Evolutionary conservation across 495 filamentous ascomycete species (phyloP).

Genomic region (Penicilliopsis zonata): DNA sequence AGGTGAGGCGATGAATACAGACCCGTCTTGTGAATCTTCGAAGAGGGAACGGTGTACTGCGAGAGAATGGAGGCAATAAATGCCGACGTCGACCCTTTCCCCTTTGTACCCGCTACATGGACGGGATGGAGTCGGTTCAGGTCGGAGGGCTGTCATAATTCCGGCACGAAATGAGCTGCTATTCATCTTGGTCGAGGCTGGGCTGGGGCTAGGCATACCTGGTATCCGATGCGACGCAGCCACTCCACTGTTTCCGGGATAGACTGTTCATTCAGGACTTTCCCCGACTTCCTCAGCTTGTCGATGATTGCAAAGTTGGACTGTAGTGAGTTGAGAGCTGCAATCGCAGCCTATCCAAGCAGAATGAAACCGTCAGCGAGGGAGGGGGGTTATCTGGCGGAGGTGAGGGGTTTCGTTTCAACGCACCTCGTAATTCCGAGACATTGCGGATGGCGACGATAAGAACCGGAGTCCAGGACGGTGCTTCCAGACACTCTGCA

Average conservation of each 20-base stretch:
- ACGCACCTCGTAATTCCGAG: slow-evolving; percentile 33
- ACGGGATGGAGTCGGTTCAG: slow-evolving; percentile 63
- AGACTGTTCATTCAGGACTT: slow-evolving; percentile 51
- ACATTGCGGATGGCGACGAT: slow-evolving; percentile 20
- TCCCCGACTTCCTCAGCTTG: slow-evolving; percentile 55
- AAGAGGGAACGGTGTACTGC: slow-evolving; percentile 39
- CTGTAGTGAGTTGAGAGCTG: slow-evolving; percentile 80
- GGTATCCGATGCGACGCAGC: slow-evolving; percentile 66
- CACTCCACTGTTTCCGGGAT: slow-evolving; percentile 69
- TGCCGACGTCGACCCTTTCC: slow-evolving; percentile 57
- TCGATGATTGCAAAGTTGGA: slow-evolving; percentile 73
- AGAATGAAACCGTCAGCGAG: background rate
- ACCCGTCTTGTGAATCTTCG: slow-evolving; percentile 47
- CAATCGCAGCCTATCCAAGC: slow-evolving; percentile 54
- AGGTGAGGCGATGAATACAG: slow-evolving; percentile 86
- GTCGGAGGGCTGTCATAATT: slow-evolving; percentile 47
- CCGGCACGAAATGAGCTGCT: background rate
- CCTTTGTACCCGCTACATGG: slow-evolving; percentile 88
- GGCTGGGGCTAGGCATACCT: slow-evolving; percentile 34
- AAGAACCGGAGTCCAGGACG: slow-evolving; percentile 17
- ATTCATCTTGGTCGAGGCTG: slow-evolving; percentile 5
- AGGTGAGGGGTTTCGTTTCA: background rate
- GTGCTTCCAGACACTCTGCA: slow-evolving; percentile 9
- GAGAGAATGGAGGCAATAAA: slow-evolving; percentile 46
- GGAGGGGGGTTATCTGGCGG: background rate